Base-by-base conservation (phyloP, 2,329 filamentous ascomycete genomes). In the Chaetomium olivaceum region DNA sequence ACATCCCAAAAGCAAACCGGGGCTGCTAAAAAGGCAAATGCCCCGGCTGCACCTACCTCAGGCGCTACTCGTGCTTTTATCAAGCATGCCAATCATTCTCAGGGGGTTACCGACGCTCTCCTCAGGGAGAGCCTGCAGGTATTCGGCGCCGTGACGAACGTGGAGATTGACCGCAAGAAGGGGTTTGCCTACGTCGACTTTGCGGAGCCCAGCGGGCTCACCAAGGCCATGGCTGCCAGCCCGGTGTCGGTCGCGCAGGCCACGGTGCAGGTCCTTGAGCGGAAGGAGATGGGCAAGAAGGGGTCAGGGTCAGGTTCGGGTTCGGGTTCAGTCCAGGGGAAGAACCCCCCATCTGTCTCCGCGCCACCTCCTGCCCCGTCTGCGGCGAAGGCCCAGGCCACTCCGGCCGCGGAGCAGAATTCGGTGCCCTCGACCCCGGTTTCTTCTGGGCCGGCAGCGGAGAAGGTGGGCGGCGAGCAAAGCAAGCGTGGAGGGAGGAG, bases 141-240 rank as follows among this genome's bases (percentile, higher is more conserved):
- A 0, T 96, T 92, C 71, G 94, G 94, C 1, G 77, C 85, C 1
- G 86, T 97, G 55, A 86, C 86, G 0, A 90, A 87, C 70, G 91
- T 97, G 21, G 94, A 97, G 72, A 94, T 98, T 62, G 94, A 98
- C 75, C 93, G 93, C 77, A 91, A 93, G 73, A 97, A 97, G 77
- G 93, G 93, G 0, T 96, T 97, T 73, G 94, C 93, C 2, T 97
- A 97, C 75, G 89, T 96, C 48, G 91, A 97, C 69, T 98, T 97
- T 79, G 85, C 86, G 11, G 88, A 92, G 25, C 84, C 89, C 0
- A 87, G 89, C 9, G 84, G 85, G 11, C 82, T 98, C 29, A 86
- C 86, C 72, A 92, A 91, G 73, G 94, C 94, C 5, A 88, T 97
- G 74, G 85, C 87, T 19, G 91, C 91, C 14, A 96, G 92, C 73